Conservation (phyloP, 805 yeast genomes). For the Peterozyma toletana region DNA sequence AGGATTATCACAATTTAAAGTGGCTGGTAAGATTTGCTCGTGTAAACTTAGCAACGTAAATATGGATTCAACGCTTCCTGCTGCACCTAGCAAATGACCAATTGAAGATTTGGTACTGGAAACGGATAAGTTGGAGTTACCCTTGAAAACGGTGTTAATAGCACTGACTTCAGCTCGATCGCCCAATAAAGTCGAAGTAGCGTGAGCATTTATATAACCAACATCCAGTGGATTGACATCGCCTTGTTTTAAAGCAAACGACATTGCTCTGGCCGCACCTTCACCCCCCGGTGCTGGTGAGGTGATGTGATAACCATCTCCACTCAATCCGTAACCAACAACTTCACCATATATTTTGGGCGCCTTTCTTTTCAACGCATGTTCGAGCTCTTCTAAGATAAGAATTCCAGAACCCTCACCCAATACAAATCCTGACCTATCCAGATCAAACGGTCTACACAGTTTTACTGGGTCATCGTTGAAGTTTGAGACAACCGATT, state of each 20-base stretch:
- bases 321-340: conserved; percentile 82
- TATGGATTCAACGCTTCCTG: conserved; percentile 90
- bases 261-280: conserved; percentile 84
- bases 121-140: conserved; percentile 36
- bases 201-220: conserved; percentile 91
- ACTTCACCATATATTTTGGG: conserved; percentile 74
- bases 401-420: conserved; percentile 90
- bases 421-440: conserved; percentile 81
- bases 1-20: conserved; percentile 56
- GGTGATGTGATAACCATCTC: conserved; percentile 91
- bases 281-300: conserved; percentile 79
- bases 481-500: conserved; percentile 60
- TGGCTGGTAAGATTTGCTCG: conserved; percentile 63
- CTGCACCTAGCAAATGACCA: conserved; percentile 93
- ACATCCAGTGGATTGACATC: conserved; percentile 39
- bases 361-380: conserved; percentile 56
- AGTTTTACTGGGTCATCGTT: conserved; percentile 59
- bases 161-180: conserved; percentile 85
- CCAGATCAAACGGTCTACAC: conserved; percentile 80
- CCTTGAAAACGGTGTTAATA: conserved; percentile 43
- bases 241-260: conserved; percentile 56
- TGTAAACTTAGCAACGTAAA: conserved; percentile 66
- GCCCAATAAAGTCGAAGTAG: conserved; percentile 87
- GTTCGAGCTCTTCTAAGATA: conserved; percentile 68
- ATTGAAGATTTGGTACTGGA: conserved; percentile 88